A percentile compares a stretch with the other conserved stretches of the same genome.
These are phyloP conservation scores for Pyrenochaeta sp. DNA, from an alignment of 2,329 filamentous ascomycete species.

Conservation along the genomic window DNA sequence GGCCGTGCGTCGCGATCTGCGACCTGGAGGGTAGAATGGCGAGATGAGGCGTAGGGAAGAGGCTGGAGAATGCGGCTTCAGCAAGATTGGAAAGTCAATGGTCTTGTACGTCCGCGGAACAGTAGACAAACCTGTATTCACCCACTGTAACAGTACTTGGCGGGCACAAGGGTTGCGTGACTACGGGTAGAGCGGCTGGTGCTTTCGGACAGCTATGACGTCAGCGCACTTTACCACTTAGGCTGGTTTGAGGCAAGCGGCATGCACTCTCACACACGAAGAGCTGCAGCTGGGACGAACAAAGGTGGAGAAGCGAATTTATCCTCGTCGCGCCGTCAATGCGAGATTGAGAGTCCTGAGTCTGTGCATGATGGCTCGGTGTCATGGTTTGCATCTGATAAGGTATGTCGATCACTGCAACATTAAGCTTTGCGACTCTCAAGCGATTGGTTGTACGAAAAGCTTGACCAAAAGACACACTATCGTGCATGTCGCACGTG, in stretches of 20 bases:
- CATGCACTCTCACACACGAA: not conserved
- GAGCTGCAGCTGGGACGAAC: not conserved
- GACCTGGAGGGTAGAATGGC: conserved; percentile 8
- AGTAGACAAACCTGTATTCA: conserved; percentile 33
- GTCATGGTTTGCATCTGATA: not conserved
- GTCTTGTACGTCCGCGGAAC: conserved; percentile 27
- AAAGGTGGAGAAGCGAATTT: too few species aligned
- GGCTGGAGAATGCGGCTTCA: conserved; percentile 30
- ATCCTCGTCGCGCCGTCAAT: too few species aligned
- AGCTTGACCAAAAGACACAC: too few species aligned
- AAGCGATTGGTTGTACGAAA: too few species aligned
- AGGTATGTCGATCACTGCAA: conserved; percentile 1
- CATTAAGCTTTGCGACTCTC: not conserved
- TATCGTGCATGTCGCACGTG: too few species aligned
- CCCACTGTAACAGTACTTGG: conserved; percentile 15
- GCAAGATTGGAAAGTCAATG: conserved; percentile 17
- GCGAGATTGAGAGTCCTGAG: not conserved
- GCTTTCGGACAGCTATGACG: not conserved
- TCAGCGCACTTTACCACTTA: not conserved
- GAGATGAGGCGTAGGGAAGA: conserved; percentile 20
- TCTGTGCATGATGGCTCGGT: too few species aligned
- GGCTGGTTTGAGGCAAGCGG: not conserved
- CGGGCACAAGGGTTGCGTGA: conserved; percentile 11
- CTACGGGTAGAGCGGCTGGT: conserved; percentile 10
- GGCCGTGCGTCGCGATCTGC: conserved; percentile 19